Evolutionary conservation across 1,139 yeast species (phyloP), one percentile per base, ranked within the genome.

Genomic region (Waltiozyma sp.): DNA sequence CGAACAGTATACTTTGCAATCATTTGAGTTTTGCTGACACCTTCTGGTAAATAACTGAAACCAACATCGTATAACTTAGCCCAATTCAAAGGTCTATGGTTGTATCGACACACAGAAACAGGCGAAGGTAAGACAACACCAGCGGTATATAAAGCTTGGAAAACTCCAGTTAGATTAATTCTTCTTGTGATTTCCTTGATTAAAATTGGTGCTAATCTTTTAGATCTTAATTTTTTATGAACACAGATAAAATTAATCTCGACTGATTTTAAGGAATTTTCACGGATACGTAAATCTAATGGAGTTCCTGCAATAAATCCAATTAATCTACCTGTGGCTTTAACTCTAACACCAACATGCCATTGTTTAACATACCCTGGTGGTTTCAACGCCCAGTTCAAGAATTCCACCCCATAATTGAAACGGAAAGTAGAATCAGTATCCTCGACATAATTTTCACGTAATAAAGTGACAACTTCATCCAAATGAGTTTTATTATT

Each of bases 121-220:
- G 99, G 99, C 19, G 91, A 80, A 18, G 99, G 99, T 47, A 91
- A 70, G 6, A 87, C 80, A 7, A 80, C 76, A 7, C 98, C 98
- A 0, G 93, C 96, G 13, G 99, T 89, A 62, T 87, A 88, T 47
- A 93, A 71, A 0, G 98, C 98, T 61, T 91, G 97, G 96, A 97
- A 91, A 47, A 89, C 83, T 45, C 85, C 75, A 40, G 72, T 72
- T 49, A 75, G 72, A 63, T 93, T 91, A 51, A 91, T 94, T 53
- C 97, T 74, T 59, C 99, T 76, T 4, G 98, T 91, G 51, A 91
- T 84, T 63, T 91, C 99, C 56, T 85, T 84, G 61, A 91, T 91
- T 58, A 91, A 69, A 15, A 91, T 84, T 0, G 99, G 99, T 0
- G 98, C 89, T 58, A 91, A 71, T 55, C 99, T 76, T 63, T 91